These are phyloP conservation scores for Solanum clarkiae DNA, from an alignment of 257 asterid species.

Conservation along the genomic window DNA sequence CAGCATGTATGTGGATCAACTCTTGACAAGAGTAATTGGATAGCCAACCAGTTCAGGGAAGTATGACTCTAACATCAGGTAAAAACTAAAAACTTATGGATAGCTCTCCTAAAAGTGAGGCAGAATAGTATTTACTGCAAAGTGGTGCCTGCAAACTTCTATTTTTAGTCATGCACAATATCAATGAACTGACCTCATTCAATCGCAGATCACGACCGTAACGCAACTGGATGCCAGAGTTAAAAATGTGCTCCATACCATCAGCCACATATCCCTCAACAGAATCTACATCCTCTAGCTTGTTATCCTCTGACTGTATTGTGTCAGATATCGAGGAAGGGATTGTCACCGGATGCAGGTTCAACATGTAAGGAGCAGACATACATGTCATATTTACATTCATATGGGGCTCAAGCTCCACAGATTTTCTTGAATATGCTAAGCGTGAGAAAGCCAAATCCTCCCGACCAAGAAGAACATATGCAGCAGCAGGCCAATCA, in stretches of 20 bases:
- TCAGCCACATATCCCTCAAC: slow-evolving; percentile 63
- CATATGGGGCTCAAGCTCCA: slow-evolving; percentile 36
- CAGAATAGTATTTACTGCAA: background rate
- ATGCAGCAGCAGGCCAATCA: slow-evolving; percentile 95
- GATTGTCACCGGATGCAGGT: slow-evolving; percentile 73
- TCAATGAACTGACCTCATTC: slow-evolving; percentile 55
- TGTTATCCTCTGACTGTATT: slow-evolving; percentile 49
- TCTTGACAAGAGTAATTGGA: background rate
- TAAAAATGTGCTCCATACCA: slow-evolving; percentile 96
- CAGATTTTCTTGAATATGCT: slow-evolving; percentile 44
- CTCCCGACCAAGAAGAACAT: slow-evolving; percentile 92
- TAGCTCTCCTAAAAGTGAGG: background rate
- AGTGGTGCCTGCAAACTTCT: background rate
- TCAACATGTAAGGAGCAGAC: slow-evolving; percentile 87
- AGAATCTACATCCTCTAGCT: slow-evolving; percentile 62
- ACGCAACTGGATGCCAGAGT: slow-evolving; percentile 76
- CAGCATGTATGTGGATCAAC: background rate
- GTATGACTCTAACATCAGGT: background rate
- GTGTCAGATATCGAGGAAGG: slow-evolving; percentile 83
- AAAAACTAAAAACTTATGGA: background rate
- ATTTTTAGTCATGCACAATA: background rate
- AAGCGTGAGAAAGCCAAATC: slow-evolving; percentile 70
- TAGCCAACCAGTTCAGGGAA: background rate
- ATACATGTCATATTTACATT: slow-evolving; percentile 50
- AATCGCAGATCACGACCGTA: slow-evolving; percentile 94